These are phyloP conservation scores for Mycena alexandri DNA, from an alignment of 768 basidiomycete genomes.

Conservation along the genomic window DNA sequence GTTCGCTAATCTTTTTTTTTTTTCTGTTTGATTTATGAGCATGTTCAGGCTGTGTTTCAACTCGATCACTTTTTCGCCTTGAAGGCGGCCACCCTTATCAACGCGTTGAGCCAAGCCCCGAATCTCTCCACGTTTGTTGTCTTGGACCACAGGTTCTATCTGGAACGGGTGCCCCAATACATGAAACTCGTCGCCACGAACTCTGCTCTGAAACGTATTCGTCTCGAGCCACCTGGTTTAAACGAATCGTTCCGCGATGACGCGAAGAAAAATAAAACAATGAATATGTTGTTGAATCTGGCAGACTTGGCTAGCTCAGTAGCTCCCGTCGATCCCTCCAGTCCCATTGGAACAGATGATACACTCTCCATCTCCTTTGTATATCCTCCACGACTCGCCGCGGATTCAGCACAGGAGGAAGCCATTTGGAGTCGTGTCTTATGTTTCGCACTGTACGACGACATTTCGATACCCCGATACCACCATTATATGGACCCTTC, in stretches of 20 bases:
- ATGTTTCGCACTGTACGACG: slow-evolving; percentile 13
- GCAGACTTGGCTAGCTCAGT: neutral
- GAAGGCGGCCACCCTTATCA: neutral
- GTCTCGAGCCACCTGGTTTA: neutral
- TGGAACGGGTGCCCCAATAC: neutral
- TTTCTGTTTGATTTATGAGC: neutral
- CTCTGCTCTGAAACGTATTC: slow-evolving; percentile 11
- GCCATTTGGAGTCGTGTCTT: slow-evolving; percentile 21
- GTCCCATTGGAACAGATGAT: neutral
- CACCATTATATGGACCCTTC: no score
- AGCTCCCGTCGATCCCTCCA: neutral
- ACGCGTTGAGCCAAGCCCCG: neutral
- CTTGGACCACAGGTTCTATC: neutral
- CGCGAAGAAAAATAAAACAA: neutral
- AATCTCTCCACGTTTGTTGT: slow-evolving; percentile 9
- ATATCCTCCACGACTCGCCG: slow-evolving; percentile 15
- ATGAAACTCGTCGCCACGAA: slow-evolving; percentile 2
- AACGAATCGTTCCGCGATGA: neutral
- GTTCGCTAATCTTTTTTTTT: neutral
- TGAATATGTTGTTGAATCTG: neutral
- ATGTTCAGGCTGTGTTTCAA: slow-evolving; percentile 2
- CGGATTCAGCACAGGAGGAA: slow-evolving; percentile 14
- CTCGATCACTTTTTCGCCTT: neutral
- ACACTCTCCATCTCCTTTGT: neutral
- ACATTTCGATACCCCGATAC: no score